Evolutionary conservation across 768 basidiomycete genomes (phyloP), one percentile per base, ranked within the genome.

Genomic region (Lactarius sp.): DNA sequence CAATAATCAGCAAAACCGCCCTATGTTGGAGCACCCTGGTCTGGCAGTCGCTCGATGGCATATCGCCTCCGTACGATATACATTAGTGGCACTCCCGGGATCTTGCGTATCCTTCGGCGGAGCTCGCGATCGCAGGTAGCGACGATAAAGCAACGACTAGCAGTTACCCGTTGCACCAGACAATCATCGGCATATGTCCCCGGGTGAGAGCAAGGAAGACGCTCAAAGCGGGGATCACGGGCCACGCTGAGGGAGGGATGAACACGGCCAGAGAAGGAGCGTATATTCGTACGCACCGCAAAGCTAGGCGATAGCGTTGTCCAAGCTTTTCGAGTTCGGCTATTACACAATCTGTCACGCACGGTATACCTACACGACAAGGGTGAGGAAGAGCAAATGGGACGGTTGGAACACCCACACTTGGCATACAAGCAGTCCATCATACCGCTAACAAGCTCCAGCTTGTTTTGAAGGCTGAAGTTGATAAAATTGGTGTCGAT

Each of bases 401-500:
- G 67, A 44, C 68, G 56, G 44, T 42, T 6, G 20, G 36, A 60
- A 46, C 41, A 74, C 84, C 61, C 68, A 96, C 96, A 98, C 79
- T 99, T 98, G 13, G 97, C 97, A 75, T 92, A 97, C 16, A 98
- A 79, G 71, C 94, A 96, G 72, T 99, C 97, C 97, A 99, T 98
- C 97, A 99, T 98, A n/a, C 92, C 94, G 70, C 88, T 86, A 22
- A 98, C 80, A 59, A 98, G 82, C 74, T 99, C 97, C 68, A 99
- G 78, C 75, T 98, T 97, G 76, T 98, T 99, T 78, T 99, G 97
- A 54, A 99, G 81, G 68, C 89, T 92, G 74, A 98, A 96, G 73
- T 98, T 98, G 81, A 99, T 99, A 70, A 99, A 98, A 74, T 99
- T 99, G 73, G 97, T 99, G 75, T 99, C 97, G 64, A 99, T 93